Base-by-base conservation (phyloP, 192 early-diverging fungal species). In the Rhizophagus sp. region DNA sequence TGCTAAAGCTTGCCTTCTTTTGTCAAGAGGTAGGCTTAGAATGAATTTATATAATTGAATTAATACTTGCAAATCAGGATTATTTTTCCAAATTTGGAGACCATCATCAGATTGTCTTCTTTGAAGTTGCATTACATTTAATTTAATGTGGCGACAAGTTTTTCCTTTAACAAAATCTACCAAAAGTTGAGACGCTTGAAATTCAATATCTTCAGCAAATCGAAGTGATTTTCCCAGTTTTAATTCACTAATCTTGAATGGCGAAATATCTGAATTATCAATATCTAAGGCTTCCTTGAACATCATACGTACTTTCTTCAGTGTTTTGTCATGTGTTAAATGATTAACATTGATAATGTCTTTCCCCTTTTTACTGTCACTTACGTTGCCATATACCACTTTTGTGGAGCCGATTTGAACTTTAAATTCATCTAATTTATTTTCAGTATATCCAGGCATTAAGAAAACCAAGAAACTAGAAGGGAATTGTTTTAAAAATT, bases 91-190 rank as follows among this genome's bases (percentile, higher is more conserved):
- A 47, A 79, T 27, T 73, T 71, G 68, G 12, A 71, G 7, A 57
- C 30, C 70, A 12, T 79, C 9, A 5, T 72, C 2, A 6, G 19
- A 27, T 7, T 19, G 9, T 64, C 27, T 50, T 79, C 13, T 79
- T 71, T 79, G 78, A 79, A 79, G 62, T 33, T 69, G 78, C 78
- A 79, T 71, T n/a, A 71, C 27, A 30, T 70, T 4, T 11, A 70
- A 9, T 49, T 44, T 79, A 57, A 39, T 79, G 15, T 67, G 4
- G 25, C 33, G 57, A 57, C 78, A 79, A 47, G 78, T 71, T 41
- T n/a, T 67, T 47, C 72, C 44, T 25, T 50, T 30, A 33, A 79
- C 70, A 72, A 72, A 73, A 12, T 79, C 13, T 71, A 74, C 22
- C 33, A 79, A 30, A 49, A 11, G 3, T 24, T 71, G 78, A 50